phyloP scores from a whole-genome alignment of 1,284 basidiomycete species.

The Ceratobasidium sp. region DNA sequence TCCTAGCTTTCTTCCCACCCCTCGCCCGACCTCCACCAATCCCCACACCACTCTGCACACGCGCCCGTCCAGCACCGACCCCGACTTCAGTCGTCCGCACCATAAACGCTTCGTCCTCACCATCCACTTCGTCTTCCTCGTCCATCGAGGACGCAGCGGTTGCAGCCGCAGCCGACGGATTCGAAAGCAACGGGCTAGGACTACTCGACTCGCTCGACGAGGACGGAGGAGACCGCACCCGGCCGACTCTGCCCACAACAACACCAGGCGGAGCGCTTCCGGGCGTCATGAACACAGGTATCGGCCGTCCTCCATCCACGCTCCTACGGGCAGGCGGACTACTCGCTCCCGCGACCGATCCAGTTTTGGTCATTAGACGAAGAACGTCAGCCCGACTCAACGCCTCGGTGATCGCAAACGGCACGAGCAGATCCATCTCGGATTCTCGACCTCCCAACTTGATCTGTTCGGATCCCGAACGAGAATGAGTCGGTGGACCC shows the following conservation, averaged over 20 bases:
- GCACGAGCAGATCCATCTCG: conserved; percentile 24
- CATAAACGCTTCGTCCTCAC: conserved; percentile 16
- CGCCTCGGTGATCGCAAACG: conserved; percentile 5
- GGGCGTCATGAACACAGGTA: conserved; percentile 23
- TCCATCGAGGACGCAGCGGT: not conserved
- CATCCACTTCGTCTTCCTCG: not conserved
- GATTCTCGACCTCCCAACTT: not conserved
- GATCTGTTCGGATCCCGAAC: conserved; percentile 2
- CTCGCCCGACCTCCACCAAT: conserved; percentile 22
- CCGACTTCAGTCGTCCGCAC: conserved; percentile 17
- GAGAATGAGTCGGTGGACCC: not conserved
- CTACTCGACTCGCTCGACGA: conserved; percentile 22
- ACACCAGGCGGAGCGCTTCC: not conserved
- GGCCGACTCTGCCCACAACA: not conserved
- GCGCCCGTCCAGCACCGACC: conserved; percentile 29
- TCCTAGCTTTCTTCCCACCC: not conserved
- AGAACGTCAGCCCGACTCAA: conserved; percentile 21
- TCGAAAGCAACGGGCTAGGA: not conserved
- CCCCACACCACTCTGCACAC: conserved; percentile 21
- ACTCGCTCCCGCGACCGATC: not conserved
- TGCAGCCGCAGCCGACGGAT: not conserved
- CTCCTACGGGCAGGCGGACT: conserved; percentile 3
- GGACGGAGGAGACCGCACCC: not conserved
- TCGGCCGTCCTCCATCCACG: not conserved
- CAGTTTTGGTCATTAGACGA: not conserved